These are phyloP conservation scores for Trametes meyenii DNA, from an alignment of 768 basidiomycete genomes.

Conservation along the genomic window DNA sequence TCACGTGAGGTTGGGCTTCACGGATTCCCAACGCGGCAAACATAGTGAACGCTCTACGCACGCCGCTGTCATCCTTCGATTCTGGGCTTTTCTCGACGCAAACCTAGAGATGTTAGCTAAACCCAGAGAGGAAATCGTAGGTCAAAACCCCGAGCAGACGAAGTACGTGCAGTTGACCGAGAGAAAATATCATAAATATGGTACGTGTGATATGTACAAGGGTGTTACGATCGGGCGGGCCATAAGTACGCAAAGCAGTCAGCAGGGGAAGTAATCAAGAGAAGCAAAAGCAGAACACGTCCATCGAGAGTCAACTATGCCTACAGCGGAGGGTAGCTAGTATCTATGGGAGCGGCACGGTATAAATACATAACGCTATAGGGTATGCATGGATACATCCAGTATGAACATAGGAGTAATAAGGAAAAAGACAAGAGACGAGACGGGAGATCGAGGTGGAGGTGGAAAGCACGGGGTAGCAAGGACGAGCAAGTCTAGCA, in stretches of 20 bases:
- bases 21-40: too few species aligned
- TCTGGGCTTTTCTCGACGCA: too few species aligned
- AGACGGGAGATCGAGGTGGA: background rate
- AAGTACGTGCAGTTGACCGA: too few species aligned
- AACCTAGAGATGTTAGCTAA: too few species aligned
- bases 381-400: slow-evolving; percentile 21
- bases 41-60: too few species aligned
- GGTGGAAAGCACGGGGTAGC: background rate
- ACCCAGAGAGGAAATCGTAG: too few species aligned
- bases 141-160: too few species aligned
- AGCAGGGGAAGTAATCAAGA: background rate
- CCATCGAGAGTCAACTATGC: slow-evolving; percentile 1
- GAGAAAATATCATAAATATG: too few species aligned
- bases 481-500: background rate
- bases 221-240: too few species aligned
- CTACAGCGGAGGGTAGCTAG: slow-evolving; percentile 2
- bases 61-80: too few species aligned
- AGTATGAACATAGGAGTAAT: background rate
- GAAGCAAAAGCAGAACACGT: background rate
- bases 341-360: slow-evolving; percentile 13
- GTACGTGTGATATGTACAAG: too few species aligned
- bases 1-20: too few species aligned
- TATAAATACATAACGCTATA: slow-evolving; percentile 28
- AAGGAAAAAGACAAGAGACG: background rate
- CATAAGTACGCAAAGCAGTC: background rate